phyloP scores from a whole-genome alignment of 805 yeast genomes.

The Diddensiella santjacobensis region DNA sequence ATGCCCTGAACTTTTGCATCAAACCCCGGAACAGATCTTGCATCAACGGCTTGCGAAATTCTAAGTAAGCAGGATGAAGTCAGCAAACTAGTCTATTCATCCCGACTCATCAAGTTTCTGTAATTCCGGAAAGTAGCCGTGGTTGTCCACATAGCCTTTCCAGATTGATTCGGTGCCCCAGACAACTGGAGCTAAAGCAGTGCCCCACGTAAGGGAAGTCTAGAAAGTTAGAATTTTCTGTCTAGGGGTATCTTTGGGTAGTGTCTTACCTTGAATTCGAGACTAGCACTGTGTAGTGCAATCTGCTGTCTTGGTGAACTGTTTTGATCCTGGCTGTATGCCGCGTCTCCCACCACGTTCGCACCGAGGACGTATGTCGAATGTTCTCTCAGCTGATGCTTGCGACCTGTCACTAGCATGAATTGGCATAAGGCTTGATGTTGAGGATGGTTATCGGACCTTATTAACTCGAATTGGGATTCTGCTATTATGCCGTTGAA shows the following conservation, averaged over 20 bases:
- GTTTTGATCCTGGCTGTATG: constrained; percentile 2
- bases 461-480: constrained; percentile 12
- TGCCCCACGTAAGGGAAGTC: not conserved
- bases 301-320: constrained; percentile 3
- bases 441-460: not conserved
- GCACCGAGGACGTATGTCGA: constrained; percentile 11
- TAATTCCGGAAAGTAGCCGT: constrained; percentile 5
- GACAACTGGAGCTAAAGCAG: constrained; percentile 13
- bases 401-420: constrained; percentile 21
- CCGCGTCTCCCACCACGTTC: constrained; percentile 17
- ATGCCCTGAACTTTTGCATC: constrained; percentile 28
- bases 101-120: not conserved
- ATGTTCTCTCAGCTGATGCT: constrained; percentile 21
- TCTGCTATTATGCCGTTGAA: constrained; percentile 13
- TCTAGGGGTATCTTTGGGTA: not conserved
- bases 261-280: constrained; percentile 10
- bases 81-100: not conserved
- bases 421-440: constrained; percentile 12
- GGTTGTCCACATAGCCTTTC: constrained; percentile 9
- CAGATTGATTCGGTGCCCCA: constrained; percentile 11
- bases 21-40: constrained; percentile 26
- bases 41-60: not conserved
- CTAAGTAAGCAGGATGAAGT: not conserved
- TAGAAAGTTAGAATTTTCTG: not conserved
- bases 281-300: constrained; percentile 14